A percentile compares a stretch with the other conserved stretches of the same genome.
Evolutionary conservation across 2,329 filamentous ascomycete genomes (phyloP).

Genomic region (Trichophyton benhamiae): DNA sequence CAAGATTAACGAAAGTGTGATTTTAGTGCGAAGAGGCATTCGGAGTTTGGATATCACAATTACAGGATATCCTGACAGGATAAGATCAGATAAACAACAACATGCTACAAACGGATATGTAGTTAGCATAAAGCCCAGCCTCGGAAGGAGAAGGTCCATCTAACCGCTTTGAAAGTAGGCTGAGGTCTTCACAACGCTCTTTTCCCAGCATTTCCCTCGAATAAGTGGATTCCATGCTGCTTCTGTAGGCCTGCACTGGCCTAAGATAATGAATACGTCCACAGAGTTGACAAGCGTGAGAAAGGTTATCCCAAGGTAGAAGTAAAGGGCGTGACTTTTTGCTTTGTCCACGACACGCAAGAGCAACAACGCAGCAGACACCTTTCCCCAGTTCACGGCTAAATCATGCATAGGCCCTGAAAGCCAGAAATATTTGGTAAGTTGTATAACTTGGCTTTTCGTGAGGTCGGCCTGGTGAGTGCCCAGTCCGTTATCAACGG

Average conservation of each 20-base stretch:
- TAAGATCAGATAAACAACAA: constrained; percentile 8
- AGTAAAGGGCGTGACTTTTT: constrained; percentile 5
- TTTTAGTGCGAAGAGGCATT: constrained; percentile 7
- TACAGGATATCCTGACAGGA: constrained; percentile 10
- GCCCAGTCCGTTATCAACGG: constrained; percentile 7
- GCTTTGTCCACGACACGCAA: constrained; percentile 9
- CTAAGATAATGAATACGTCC: constrained; percentile 7
- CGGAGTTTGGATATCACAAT: constrained; percentile 9
- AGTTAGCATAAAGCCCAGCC: background rate
- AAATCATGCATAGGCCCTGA: constrained; percentile 8
- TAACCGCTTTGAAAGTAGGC: constrained; percentile 6
- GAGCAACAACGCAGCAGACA: constrained; percentile 8
- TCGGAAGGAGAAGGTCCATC: background rate
- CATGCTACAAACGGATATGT: constrained; percentile 1
- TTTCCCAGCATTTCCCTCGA: constrained; percentile 6
- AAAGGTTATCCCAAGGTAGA: constrained; percentile 6
- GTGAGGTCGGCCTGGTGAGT: constrained; percentile 5
- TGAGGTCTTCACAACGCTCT: constrained; percentile 2
- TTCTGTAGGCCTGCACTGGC: constrained; percentile 7
- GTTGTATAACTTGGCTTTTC: constrained; percentile 5
- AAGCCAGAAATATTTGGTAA: constrained; percentile 10
- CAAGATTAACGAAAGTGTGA: constrained; percentile 4
- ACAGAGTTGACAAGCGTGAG: constrained; percentile 7
- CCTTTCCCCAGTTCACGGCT: constrained; percentile 10
- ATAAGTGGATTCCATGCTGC: constrained; percentile 4